Evolutionary conservation across 192 early-diverging fungal genomes (phyloP), one percentile per base, ranked within the genome.

Genomic region (Gaertneriomyces sp.): DNA sequence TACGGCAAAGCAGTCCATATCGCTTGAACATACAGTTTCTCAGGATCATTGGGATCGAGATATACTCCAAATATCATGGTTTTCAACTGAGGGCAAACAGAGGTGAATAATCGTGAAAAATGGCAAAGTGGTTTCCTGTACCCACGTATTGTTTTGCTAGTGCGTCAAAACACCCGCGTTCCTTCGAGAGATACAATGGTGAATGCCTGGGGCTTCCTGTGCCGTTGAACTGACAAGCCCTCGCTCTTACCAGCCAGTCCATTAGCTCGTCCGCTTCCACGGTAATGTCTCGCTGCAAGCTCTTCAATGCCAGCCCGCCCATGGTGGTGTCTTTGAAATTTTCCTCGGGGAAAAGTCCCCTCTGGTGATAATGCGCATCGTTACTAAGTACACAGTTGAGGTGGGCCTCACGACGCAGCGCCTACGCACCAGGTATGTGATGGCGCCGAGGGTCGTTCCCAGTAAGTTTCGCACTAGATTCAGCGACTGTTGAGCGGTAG

Each of bases 61-160:
- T 64, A 81, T 14, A 84, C 84, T 8, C 81, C 81, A 41, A 84
- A 74, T 10, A 84, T 66, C 57, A 84, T 58, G 5, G 78, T 66
- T 51, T 73, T 73, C 9, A 76, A 65, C 73, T 75, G 52, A 9
- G 14, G 6, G 14, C 20, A 25, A 8, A 63, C 40, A 10, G 38
- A 25, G 8, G 61, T 47, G 9, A 47, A 0, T 14, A 20, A 54
- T 8, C 12, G 10, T 6, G 12, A 2, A 33, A 33, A 2, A 33
- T 33, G 25, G 25, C 25, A 33, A 33, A 33, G 25, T 2, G 25
- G 25, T 33, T 33, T 33, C 25, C 25, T 33, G 8, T 12, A 44
- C 79, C 44, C 33, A 82, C 70, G 58, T 82, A 83, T 43, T 75
- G 66, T 46, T 66, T 54, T 20, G 67, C 59, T 33, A 83, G 51